A percentile compares a stretch with the other conserved stretches of the same genome.
phyloP scores from a whole-genome alignment of 208 protist genomes.

The Sergeia podlipaevii region DNA sequence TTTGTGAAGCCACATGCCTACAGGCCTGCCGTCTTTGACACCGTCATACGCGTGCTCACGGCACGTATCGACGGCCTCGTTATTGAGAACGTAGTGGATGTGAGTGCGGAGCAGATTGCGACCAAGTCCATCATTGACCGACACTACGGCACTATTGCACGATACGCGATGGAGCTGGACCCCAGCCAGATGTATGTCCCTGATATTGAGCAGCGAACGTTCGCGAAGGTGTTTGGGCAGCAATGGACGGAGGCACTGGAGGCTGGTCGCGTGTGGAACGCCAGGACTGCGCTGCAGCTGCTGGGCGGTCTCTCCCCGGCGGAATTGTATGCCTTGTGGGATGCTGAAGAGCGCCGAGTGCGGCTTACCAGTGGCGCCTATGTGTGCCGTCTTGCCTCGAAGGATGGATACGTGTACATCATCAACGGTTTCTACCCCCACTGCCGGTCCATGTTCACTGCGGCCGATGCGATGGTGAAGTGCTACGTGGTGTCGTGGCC shows the following conservation, averaged over 20 bases:
- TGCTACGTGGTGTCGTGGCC: slow-evolving; percentile 74
- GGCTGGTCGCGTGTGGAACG: slow-evolving; percentile 65
- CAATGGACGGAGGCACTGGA: slow-evolving; percentile 48
- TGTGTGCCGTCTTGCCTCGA: slow-evolving; percentile 13
- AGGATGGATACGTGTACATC: slow-evolving; percentile 34
- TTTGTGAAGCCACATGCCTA: slow-evolving; percentile 78
- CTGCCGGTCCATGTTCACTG: slow-evolving; percentile 38
- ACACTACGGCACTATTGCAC: slow-evolving; percentile 64
- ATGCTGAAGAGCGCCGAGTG: slow-evolving; percentile 15
- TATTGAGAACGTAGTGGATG: slow-evolving; percentile 31
- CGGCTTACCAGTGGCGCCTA: slow-evolving; percentile 55
- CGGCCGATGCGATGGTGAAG: slow-evolving; percentile 27
- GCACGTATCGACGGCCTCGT: slow-evolving; percentile 17
- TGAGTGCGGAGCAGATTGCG: slow-evolving; percentile 33
- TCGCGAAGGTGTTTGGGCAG: slow-evolving; percentile 40
- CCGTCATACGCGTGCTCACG: slow-evolving; percentile 30
- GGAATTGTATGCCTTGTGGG: slow-evolving; percentile 39
- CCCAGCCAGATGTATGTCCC: slow-evolving; percentile 18
- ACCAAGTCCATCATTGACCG: slow-evolving; percentile 55
- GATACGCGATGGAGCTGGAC: slow-evolving; percentile 42
- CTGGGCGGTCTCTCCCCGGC: slow-evolving; percentile 29
- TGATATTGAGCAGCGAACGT: slow-evolving; percentile 14
- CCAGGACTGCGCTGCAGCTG: slow-evolving; percentile 37
- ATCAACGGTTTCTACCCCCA: slow-evolving; percentile 83
- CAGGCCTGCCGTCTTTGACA: slow-evolving; percentile 15